Evolutionary conservation across 148 eudicot species (phyloP), one percentile per base, ranked within the genome.

Genomic region (Amaranthus hypochondriacus): DNA sequence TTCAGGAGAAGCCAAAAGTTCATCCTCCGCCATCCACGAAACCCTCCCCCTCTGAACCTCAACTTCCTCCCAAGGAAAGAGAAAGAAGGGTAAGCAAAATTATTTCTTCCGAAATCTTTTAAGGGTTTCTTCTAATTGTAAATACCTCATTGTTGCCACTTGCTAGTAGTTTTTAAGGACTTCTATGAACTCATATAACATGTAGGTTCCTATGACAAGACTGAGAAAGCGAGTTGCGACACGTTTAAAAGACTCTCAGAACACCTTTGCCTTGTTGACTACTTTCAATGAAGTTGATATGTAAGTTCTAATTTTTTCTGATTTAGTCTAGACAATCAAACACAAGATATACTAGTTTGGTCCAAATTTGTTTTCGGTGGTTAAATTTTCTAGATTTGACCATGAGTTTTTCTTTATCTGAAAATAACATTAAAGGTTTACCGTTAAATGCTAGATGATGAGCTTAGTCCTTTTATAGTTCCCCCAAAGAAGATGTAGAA

Each of bases 141-240:
- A 49, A 43, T 47, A 39, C 51, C 21, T 66, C 47, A 12, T 50
- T 42, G 52, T 58, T 68, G 46, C 15, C 3, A 28, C 39, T 28
- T 28, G 39, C 39, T 28, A 28, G 39, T 39, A 44, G 14, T 48
- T 60, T 48, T 21, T 63, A 67, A 69, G 52, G 48, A 48, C 11
- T 42, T 52, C 9, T 3, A 18, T 44, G 9, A 28, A 18, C 14
- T 9, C n/a, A 5, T 47, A 51, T 63, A 53, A 10, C 65, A 73
- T 78, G 46, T 80, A 94, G 98, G 96, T 94, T 80, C 98, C 96
- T 6, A 91, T 94, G 97, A 94, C 98, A 77, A 91, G 98, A 81
- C 92, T 93, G 57, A 86, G 98, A 75, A 93, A 93, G 80, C 81
- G 98, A 73, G 98, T 94, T 69, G 98, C 98, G 15, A 86, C 91